Evolutionary conservation across 1,139 yeast species (phyloP).

Genomic region (Candida pseudoviswanathii): DNA sequence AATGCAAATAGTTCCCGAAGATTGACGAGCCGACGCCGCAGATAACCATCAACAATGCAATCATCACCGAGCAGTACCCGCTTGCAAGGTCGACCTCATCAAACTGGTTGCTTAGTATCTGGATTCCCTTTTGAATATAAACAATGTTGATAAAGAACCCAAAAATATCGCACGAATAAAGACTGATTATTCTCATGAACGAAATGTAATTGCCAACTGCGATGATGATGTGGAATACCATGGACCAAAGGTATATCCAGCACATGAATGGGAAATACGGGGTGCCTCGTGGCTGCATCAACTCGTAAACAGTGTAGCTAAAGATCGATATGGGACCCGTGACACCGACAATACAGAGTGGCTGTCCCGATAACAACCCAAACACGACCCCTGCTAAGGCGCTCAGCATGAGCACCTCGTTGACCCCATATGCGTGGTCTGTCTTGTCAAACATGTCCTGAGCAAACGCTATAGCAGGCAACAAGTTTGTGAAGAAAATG

Average conservation of each 20-base stretch:
- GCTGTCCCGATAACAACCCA: slow-evolving; percentile 87
- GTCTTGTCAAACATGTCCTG: slow-evolving; percentile 97
- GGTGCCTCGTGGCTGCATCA: slow-evolving; percentile 63
- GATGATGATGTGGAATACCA: slow-evolving; percentile 74
- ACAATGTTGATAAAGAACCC: slow-evolving; percentile 89
- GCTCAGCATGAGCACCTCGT: slow-evolving; percentile 80
- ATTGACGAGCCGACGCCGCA: slow-evolving; percentile 69
- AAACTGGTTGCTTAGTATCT: slow-evolving; percentile 76
- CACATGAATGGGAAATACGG: slow-evolving; percentile 93
- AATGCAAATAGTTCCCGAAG: slow-evolving; percentile 62
- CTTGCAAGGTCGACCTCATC: slow-evolving; percentile 42
- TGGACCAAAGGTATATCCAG: slow-evolving; percentile 93
- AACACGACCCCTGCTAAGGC: slow-evolving; percentile 90
- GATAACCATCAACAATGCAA: slow-evolving; percentile 71
- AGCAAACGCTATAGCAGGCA: slow-evolving; percentile 96
- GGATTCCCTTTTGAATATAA: slow-evolving; percentile 90
- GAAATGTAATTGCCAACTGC: slow-evolving; percentile 73
- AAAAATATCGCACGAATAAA: slow-evolving; percentile 89
- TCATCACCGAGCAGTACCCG: slow-evolving; percentile 76
- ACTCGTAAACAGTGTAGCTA: slow-evolving; percentile 86
- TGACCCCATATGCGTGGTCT: slow-evolving; percentile 82
- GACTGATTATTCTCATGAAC: slow-evolving; percentile 71
- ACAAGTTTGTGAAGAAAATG: slow-evolving; percentile 83
- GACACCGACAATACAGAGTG: slow-evolving; percentile 95
- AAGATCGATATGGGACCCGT: slow-evolving; percentile 94